These are phyloP conservation scores for Pinus tabuliformis DNA, from an alignment of 75 land plant species.

Conservation along the genomic window DNA sequence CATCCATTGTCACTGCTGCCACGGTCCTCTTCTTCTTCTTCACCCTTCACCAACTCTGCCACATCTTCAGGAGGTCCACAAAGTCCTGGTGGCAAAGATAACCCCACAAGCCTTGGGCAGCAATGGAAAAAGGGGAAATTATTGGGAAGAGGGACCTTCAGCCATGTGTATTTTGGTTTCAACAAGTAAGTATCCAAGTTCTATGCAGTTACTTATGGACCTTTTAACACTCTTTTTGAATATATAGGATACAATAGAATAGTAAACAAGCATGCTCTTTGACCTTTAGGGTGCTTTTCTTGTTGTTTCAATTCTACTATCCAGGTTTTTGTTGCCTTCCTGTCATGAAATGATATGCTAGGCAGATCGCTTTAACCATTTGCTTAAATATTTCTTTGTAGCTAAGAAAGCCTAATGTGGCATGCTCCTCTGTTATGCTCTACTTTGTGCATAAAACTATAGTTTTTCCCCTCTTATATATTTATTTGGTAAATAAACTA, in stretches of 20 bases:
- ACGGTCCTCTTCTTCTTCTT: slow-evolving; percentile 10
- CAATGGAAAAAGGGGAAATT: slow-evolving; percentile 73
- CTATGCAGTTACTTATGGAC: not conserved
- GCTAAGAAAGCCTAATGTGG: not conserved
- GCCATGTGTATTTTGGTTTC: slow-evolving; percentile 84
- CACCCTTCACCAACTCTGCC: slow-evolving; percentile 21
- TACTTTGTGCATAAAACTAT: too few species aligned
- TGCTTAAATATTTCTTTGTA: not conserved
- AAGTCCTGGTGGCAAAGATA: slow-evolving; percentile 12
- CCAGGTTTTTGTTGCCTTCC: not conserved
- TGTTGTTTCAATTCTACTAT: too few species aligned
- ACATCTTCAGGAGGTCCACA: slow-evolving; percentile 22
- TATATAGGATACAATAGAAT: too few species aligned
- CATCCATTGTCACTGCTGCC: slow-evolving; percentile 72
- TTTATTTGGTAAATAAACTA: too few species aligned
- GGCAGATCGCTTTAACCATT: not conserved
- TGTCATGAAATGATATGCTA: not conserved
- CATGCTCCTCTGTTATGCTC: too few species aligned
- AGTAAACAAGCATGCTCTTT: too few species aligned
- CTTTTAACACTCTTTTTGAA: too few species aligned
- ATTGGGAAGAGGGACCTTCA: slow-evolving; percentile 71
- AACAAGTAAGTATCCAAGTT: slow-evolving; percentile 46
- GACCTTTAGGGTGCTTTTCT: too few species aligned
- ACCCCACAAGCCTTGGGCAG: slow-evolving; percentile 13
- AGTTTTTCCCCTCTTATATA: too few species aligned